These are phyloP conservation scores for Diplocarpon rosae DNA, from an alignment of 2,329 filamentous ascomycete genomes.

Conservation along the genomic window DNA sequence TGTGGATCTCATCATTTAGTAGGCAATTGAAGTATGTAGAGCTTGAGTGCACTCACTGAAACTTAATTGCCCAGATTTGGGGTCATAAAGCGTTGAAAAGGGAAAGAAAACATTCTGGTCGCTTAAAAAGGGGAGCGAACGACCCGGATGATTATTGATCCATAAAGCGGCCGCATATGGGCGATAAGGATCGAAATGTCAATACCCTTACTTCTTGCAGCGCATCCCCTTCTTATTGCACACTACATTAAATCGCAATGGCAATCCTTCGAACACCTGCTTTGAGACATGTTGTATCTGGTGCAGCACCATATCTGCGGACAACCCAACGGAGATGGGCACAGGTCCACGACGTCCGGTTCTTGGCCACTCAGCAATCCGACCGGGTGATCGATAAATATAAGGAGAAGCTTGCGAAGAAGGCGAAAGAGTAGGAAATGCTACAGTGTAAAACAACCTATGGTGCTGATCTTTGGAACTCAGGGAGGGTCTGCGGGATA, in stretches of 20 bases:
- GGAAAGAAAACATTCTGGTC: neutral
- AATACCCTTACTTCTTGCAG: too few relatives aligned
- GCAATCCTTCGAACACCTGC: slow-evolving; percentile 36
- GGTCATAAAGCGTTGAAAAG: neutral
- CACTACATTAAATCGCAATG: slow-evolving; percentile 29
- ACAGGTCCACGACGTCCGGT: slow-evolving; percentile 83
- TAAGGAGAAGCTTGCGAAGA: slow-evolving; percentile 69
- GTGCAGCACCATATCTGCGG: slow-evolving; percentile 23
- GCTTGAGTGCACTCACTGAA: too few relatives aligned
- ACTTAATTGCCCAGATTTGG: too few relatives aligned
- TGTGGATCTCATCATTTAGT: too few relatives aligned
- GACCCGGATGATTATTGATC: too few relatives aligned
- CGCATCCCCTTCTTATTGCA: too few relatives aligned
- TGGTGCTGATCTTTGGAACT: neutral
- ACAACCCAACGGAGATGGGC: slow-evolving; percentile 69
- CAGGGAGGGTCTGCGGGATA: slow-evolving; percentile 52
- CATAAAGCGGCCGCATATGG: too few relatives aligned
- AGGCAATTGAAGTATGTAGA: too few relatives aligned
- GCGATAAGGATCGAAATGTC: too few relatives aligned
- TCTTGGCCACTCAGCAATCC: slow-evolving; percentile 67
- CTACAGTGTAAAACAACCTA: neutral
- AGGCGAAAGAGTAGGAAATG: slow-evolving; percentile 54
- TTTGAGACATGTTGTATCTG: slow-evolving; percentile 33
- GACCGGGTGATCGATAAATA: slow-evolving; percentile 73
- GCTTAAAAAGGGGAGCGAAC: neutral